Base-by-base conservation (phyloP, 2,329 filamentous ascomycete genomes). In the Xylariaceae sp. region DNA sequence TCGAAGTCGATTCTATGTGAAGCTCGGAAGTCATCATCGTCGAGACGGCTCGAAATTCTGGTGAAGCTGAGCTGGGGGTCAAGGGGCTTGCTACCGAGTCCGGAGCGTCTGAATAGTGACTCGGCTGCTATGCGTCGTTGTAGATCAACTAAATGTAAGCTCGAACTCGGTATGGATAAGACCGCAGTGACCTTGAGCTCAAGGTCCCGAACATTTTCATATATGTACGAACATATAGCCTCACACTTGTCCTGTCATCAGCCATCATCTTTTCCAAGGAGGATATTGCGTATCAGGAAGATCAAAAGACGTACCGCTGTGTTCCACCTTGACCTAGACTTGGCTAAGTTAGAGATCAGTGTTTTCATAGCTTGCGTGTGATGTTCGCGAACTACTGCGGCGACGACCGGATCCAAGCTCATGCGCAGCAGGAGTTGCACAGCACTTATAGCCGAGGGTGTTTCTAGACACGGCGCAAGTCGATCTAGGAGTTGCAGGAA, bases 51-150 rank as follows among this genome's bases (percentile, higher is more conserved):
- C 56, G 77, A 76, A 37, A 84, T 69, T 42, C 71, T 69, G n/a
- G 71, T 69, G 15, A 84, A 67, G 44, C 72, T 74, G 44, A 83
- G 69, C 4, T 68, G 67, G 18, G 73, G 68, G 57, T 81, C 74
- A 0, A 80, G 73, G 30, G 76, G 71, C 10, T 73, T 69, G 34
- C 72, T 70, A 7, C 76, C 74, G 1, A 80, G 73, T 0, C 71
- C 63, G 0, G 76, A 66, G 63, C 85, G 77, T 35, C 78, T 70
- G 61, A 89, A 82, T 63, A 90, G 77, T 64, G 84, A 86, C 1
- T 82, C 80, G 4, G 87, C 75, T 2, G 89, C 88, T 6, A 94
- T 77, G 39, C 86, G 78, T 9, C 87, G 80, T 37, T 87, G 82
- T 34, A 93, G 75, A 42, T 87, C 81, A 62, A 87, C 81, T 1